Conservation (phyloP, 305 asterid species). For the Fraxinus ornus region DNA sequence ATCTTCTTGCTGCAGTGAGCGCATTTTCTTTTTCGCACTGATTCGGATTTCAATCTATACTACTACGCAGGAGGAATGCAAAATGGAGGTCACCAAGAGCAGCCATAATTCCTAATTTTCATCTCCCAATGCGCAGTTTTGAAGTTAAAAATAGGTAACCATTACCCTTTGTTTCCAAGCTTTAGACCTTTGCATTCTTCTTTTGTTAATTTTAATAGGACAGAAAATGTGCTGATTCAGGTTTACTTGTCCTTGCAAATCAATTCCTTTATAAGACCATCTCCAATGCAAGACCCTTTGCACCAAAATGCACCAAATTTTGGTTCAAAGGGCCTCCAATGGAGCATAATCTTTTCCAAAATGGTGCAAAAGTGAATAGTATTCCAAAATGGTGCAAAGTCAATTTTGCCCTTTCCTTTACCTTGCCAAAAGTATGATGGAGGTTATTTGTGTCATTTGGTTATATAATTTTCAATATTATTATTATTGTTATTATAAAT, state of each 20-base stretch:
- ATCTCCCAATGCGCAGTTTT: conserved; percentile 93
- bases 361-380: no score
- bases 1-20: not conserved
- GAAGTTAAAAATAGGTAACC: conserved; percentile 81
- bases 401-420: no score
- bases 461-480: no score
- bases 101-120: conserved; percentile 67
- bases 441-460: no score
- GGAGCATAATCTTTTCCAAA: no score
- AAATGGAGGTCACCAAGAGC: conserved; percentile 75
- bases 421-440: no score
- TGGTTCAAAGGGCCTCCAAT: no score
- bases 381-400: no score
- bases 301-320: no score
- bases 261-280: not conserved
- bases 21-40: not conserved
- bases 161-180: not conserved
- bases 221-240: not conserved
- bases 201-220: not conserved
- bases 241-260: not conserved
- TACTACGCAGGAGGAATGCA: conserved; percentile 39
- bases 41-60: conserved; percentile 6
- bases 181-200: not conserved
- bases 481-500: no score
- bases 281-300: no score